phyloP scores from a whole-genome alignment of 2,329 filamentous ascomycete genomes.

The Aspergillus tanneri region DNA sequence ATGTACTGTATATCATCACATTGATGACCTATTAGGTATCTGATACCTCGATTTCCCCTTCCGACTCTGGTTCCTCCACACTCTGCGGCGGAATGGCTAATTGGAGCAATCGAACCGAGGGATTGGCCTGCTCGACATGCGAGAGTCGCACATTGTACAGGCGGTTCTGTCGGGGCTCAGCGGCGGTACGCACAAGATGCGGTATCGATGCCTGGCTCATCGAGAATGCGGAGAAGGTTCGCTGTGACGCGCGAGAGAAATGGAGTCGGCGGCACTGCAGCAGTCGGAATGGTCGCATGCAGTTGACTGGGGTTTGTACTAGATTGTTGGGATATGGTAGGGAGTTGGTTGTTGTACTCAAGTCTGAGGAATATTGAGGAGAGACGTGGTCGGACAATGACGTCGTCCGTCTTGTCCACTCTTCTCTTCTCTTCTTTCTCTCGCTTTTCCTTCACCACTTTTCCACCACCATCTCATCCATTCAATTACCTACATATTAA shows the following conservation, averaged over 20 bases:
- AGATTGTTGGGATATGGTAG: background rate
- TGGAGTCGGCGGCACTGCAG: constrained; percentile 8
- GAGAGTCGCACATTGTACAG: constrained; percentile 63
- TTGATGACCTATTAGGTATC: too few species aligned
- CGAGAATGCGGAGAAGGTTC: constrained; percentile 7
- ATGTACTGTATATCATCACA: too few species aligned
- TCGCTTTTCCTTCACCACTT: background rate
- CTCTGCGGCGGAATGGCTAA: constrained; percentile 56
- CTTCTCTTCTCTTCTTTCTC: background rate
- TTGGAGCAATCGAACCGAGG: constrained; percentile 65
- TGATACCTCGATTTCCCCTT: constrained; percentile 49
- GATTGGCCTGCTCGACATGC: constrained; percentile 64
- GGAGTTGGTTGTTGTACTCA: background rate
- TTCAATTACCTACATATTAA: too few species aligned
- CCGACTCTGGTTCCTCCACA: constrained; percentile 28
- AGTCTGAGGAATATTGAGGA: background rate
- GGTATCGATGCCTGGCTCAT: constrained; percentile 42
- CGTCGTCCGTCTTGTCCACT: background rate
- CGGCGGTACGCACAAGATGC: constrained; percentile 71
- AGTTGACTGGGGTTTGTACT: constrained; percentile 2
- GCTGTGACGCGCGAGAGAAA: background rate
- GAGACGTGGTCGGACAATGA: background rate
- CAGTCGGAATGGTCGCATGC: constrained; percentile 16
- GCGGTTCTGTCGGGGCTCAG: constrained; percentile 67
- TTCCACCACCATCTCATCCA: background rate